Evolutionary conservation across 2,329 filamentous ascomycete genomes (phyloP).

Genomic region (Fusarium brevicatenulatum): DNA sequence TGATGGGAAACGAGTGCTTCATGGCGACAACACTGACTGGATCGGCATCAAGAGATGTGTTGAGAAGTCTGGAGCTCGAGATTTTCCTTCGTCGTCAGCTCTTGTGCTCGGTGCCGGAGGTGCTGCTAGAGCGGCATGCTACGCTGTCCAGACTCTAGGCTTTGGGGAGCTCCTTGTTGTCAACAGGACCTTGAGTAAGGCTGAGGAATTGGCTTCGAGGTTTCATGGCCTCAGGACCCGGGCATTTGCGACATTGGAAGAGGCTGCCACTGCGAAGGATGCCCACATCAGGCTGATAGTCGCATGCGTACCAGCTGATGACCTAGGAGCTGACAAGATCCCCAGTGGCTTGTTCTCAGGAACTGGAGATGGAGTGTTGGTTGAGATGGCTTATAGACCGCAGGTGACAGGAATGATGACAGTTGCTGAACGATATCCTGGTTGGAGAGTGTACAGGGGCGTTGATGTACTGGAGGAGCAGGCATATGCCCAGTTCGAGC

Average conservation of each 20-base stretch:
- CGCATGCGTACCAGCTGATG: not conserved
- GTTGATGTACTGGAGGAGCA: constrained; percentile 5
- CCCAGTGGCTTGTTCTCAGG: not conserved
- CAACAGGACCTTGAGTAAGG: constrained; percentile 3
- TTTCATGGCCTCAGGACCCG: not conserved
- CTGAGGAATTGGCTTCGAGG: not conserved
- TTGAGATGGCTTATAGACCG: constrained; percentile 7
- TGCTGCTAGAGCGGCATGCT: constrained; percentile 5
- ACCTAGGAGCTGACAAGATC: not conserved
- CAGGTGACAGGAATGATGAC: constrained; percentile 6
- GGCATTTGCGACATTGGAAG: not conserved
- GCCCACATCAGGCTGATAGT: not conserved
- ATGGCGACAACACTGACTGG: constrained; percentile 12
- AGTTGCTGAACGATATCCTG: not conserved
- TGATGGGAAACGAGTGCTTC: not conserved
- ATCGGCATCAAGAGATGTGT: constrained; percentile 8
- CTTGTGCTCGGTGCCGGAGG: not conserved
- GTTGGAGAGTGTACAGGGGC: not conserved
- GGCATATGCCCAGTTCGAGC: constrained; percentile 2
- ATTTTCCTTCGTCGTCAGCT: not conserved
- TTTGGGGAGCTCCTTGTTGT: not conserved
- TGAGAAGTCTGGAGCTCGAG: not conserved
- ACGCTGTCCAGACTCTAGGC: not conserved
- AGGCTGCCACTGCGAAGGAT: fast-evolving
- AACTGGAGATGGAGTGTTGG: not conserved